Conservation (phyloP, 2,329 filamentous ascomycete species). For the Alternaria burnsii region DNA sequence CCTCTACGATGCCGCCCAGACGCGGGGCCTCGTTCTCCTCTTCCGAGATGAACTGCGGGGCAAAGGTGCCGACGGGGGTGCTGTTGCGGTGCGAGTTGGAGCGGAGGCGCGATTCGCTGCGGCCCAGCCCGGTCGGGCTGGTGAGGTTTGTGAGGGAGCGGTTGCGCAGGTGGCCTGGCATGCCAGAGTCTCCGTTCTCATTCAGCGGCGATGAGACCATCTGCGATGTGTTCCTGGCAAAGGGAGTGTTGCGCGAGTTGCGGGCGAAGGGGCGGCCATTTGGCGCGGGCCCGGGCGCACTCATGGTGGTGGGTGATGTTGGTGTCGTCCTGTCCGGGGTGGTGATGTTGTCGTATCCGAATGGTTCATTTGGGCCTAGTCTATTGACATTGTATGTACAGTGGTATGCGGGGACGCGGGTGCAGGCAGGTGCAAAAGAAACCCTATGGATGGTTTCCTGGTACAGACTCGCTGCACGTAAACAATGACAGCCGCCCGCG, state of each 20-base stretch:
- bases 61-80: conserved; percentile 82
- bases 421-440: conserved; percentile 6
- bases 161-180: conserved; percentile 69
- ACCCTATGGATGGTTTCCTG: neutral
- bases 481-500: conserved; percentile 17
- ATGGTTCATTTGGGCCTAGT: conserved; percentile 2
- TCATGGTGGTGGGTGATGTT: conserved; percentile 54
- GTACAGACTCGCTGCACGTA: conserved; percentile 6
- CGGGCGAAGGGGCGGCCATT: conserved; percentile 69
- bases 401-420: conserved; percentile 1
- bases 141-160: conserved; percentile 68
- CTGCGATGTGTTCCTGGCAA: conserved; percentile 72
- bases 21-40: conserved; percentile 70
- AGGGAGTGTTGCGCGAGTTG: conserved; percentile 78
- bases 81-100: conserved; percentile 72
- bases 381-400: conserved; percentile 33
- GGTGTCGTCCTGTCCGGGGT: conserved; percentile 22
- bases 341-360: neutral
- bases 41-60: conserved; percentile 92
- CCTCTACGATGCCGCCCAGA: conserved; percentile 77
- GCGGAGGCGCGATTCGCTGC: conserved; percentile 53
- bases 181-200: conserved; percentile 50
- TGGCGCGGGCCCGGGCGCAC: conserved; percentile 64
- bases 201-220: conserved; percentile 70
- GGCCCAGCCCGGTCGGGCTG: conserved; percentile 35